These are phyloP conservation scores for Quercus phellos DNA, from an alignment of 331 rosid genomes.

Conservation along the genomic window DNA sequence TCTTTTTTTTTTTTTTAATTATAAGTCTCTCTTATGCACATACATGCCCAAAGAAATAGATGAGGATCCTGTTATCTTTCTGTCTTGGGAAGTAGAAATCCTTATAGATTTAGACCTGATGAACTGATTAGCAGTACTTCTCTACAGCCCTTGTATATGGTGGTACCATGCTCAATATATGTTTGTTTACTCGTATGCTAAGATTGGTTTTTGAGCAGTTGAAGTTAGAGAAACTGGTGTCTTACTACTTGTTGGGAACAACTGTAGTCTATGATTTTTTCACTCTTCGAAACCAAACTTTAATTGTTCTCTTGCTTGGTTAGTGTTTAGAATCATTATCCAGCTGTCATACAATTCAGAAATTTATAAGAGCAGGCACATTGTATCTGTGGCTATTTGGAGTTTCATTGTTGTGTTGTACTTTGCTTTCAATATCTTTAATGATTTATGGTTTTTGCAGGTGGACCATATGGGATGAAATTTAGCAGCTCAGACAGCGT, in stretches of 20 bases:
- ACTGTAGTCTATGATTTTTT: neutral
- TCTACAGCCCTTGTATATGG: neutral
- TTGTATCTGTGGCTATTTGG: too few species aligned
- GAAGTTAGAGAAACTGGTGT: neutral
- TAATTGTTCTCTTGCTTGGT: neutral
- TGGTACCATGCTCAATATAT: neutral
- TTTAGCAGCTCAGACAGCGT: conserved; percentile 51
- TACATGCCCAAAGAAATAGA: neutral
- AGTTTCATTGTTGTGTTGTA: neutral
- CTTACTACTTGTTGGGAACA: neutral
- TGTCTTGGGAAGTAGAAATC: neutral
- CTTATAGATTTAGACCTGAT: neutral
- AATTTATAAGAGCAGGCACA: too few species aligned
- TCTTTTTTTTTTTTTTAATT: too few species aligned
- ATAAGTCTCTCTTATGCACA: neutral
- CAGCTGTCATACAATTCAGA: too few species aligned
- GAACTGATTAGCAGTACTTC: neutral
- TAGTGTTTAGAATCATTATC: neutral
- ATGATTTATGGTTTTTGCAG: conserved; percentile 33
- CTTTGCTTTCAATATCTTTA: conserved; percentile 11
- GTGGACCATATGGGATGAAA: conserved; percentile 62
- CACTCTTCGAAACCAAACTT: neutral
- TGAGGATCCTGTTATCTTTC: neutral
- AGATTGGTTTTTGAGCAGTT: neutral
- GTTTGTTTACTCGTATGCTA: too few species aligned